Base-by-base conservation (phyloP, 2,329 filamentous ascomycete species). In the Colletotrichum costaricense region DNA sequence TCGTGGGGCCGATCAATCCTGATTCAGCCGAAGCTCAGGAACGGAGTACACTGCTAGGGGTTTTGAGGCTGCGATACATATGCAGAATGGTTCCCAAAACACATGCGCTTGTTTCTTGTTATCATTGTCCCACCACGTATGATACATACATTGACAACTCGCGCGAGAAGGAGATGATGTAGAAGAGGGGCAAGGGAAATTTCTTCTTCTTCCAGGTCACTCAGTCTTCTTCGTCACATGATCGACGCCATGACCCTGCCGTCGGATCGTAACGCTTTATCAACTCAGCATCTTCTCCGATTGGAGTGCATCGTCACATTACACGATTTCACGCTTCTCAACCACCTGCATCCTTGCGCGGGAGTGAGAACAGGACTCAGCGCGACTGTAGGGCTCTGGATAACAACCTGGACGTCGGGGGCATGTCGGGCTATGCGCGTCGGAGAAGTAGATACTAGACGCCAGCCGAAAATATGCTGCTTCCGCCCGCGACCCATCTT, bases 361-460 rank as follows among this genome's bases (percentile, higher is more conserved):
- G 35, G 49, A 35, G 26, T 49, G 12, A 70, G 72, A 46, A 67
- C 69, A 52, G 30, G 30, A 66, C 58, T 28, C 59, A 65, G 14
- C 42, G 78, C 76, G 19, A 78, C 79, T 42, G 26, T 38, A 19
- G 42, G 52, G 75, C 76, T 77, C 66, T 79, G 79, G 76, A 88
- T 86, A 77, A 86, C 85, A 76, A 87, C 79, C 38, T 83, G 79
- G 71, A 88, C 86, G n/a, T 86, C 85, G 0, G 85, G 6, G 83
- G 75, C 87, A 83, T n/a, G 75, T 78, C 9, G 64, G 67, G 49
- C 46, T 71, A 46, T 66, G 72, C 30, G 49, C 67, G 11, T 72
- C 67, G 24, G 65, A 63, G 54, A 67, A 64, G 30, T 52, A 59
- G 56, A 78, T 76, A 49, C 74, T 52, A 59, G 58, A 78, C 77